Percentiles rank a stretch among this genome's conserved stretches.
phyloP scores from a whole-genome alignment of 78 protist species.

The Cavenderia fasciculata region DNA sequence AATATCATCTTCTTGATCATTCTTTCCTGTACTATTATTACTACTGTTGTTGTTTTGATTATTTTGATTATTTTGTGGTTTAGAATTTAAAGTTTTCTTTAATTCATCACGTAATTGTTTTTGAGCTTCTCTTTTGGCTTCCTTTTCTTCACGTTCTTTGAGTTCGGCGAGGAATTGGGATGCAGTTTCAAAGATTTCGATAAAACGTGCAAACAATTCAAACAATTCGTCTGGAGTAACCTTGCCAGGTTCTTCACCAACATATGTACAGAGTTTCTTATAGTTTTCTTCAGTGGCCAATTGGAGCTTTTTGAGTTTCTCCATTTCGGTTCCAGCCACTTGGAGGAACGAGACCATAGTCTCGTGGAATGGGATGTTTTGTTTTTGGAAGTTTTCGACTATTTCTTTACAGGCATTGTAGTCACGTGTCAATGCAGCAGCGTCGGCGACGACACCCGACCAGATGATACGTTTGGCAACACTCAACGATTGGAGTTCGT shows the following conservation, averaged over 20 bases:
- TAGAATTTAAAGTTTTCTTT: background rate
- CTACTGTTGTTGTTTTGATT: background rate
- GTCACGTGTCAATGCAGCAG: slow-evolving; percentile 22
- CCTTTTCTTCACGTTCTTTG: slow-evolving; percentile 51
- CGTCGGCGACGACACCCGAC: slow-evolving; percentile 65
- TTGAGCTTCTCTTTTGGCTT: slow-evolving; percentile 35
- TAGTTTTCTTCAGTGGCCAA: slow-evolving; percentile 46
- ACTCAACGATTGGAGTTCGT: slow-evolving; percentile 37
- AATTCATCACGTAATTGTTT: slow-evolving; percentile 22
- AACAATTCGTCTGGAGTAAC: slow-evolving; percentile 60
- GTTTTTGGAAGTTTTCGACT: slow-evolving; percentile 49
- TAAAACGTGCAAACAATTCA: slow-evolving; percentile 47
- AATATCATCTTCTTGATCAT: slow-evolving; percentile 45
- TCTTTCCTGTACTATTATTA: background rate
- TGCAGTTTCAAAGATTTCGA: slow-evolving; percentile 14
- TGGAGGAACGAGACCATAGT: slow-evolving; percentile 34
- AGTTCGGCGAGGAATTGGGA: background rate
- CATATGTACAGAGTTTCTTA: slow-evolving; percentile 52
- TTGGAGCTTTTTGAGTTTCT: slow-evolving; percentile 48
- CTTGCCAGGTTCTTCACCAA: slow-evolving; percentile 42
- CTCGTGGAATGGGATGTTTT: slow-evolving; percentile 55
- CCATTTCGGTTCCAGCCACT: slow-evolving; percentile 8
- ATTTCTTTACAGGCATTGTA: background rate
- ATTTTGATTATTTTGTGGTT: background rate
- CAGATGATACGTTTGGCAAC: slow-evolving; percentile 43